Percentiles rank a stretch among this genome's conserved stretches.
Evolutionary conservation across 352 stramenopile species (phyloP).

Genomic region (Phytophthora colocasiae): DNA sequence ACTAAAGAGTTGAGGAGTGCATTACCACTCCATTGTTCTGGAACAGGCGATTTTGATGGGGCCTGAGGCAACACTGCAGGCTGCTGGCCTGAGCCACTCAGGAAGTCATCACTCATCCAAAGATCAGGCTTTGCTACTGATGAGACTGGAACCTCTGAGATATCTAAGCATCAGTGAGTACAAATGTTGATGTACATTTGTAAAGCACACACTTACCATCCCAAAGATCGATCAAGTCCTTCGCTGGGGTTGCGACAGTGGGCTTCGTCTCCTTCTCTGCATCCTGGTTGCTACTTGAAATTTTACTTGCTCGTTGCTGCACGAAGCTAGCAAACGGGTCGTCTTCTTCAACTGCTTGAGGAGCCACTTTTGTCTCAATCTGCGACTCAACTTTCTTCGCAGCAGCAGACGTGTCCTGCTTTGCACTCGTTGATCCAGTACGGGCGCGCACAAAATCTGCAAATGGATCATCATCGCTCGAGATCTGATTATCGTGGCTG

Average conservation of each 20-base stretch:
- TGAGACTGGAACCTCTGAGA: constrained; percentile 7
- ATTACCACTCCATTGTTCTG: constrained; percentile 34
- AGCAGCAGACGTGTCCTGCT: constrained; percentile 1
- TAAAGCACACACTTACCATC: constrained; percentile 46
- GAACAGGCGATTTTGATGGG: constrained; percentile 3
- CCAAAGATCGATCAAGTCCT: constrained; percentile 74
- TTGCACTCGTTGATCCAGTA: constrained; percentile 18
- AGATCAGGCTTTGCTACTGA: constrained; percentile 24
- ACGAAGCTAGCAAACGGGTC: constrained; percentile 77
- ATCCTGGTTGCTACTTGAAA: constrained; percentile 36
- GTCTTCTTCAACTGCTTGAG: constrained; percentile 50
- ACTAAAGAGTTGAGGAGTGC: too few relatives aligned
- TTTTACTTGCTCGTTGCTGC: constrained; percentile 54
- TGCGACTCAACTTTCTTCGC: constrained; percentile 6
- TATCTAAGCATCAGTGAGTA: constrained; percentile 21
- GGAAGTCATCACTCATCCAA: constrained; percentile 31
- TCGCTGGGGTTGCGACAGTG: constrained; percentile 16
- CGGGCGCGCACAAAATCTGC: constrained; percentile 66
- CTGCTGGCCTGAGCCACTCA: constrained; percentile 16
- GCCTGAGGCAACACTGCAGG: neutral
- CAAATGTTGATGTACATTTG: constrained; percentile 2
- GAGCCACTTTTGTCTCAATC: constrained; percentile 12
- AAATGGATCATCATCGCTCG: constrained; percentile 63
- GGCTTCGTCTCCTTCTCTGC: constrained; percentile 30
- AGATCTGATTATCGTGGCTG: constrained; percentile 47